Base-by-base conservation (phyloP, 2,329 filamentous ascomycete species). In the Huntiella savannae region DNA sequence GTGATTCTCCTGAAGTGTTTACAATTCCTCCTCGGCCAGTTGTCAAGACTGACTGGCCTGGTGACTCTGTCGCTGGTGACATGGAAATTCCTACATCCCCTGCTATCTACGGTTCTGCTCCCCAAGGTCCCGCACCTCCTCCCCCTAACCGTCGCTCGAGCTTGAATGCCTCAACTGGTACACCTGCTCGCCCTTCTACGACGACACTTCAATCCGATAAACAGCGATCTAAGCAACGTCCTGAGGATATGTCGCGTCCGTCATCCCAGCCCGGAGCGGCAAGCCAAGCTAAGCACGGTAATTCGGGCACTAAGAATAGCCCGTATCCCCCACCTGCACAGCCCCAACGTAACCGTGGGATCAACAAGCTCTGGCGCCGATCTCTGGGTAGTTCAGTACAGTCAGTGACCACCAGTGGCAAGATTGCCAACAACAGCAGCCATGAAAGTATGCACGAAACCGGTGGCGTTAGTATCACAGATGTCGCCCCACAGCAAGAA, bases 131-230 rank as follows among this genome's bases (percentile, higher is more conserved):
- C 59, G 1, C 62, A 63, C 70, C 68, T 0, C 64, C 68, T 1
- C 63, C 69, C 2, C 71, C 72, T 0, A 59, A 70, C 42, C 60
- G 72, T 10, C 61, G 68, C 43, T 75, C 71, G 3, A 76, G 71
- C 52, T 56, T 75, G 3, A 63, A 69, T 43, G 67, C 69, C 2
- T 63, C 61, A 33, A 68, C 64, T 0, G 63, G 63, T 13, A 16
- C 32, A 10, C 43, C 38, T n/a, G 43, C 35, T 17, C 45, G 45
- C 16, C 42, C 42, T 11, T 43, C 45, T 10, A 45, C 41, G 3
- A 44, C 39, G 17, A 42, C 33, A 11, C 45, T 45, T 33, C 40
- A 45, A 11, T 44, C 46, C 12, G 46, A 39, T 4, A 52, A 50
- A 35, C 39, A 46, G 8, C 43, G 45, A 7, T 43, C 45, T 22